Percentiles rank a stretch among this genome's conserved stretches.
Conservation (phyloP, 768 basidiomycete genomes). For the Podaxis sp. region DNA sequence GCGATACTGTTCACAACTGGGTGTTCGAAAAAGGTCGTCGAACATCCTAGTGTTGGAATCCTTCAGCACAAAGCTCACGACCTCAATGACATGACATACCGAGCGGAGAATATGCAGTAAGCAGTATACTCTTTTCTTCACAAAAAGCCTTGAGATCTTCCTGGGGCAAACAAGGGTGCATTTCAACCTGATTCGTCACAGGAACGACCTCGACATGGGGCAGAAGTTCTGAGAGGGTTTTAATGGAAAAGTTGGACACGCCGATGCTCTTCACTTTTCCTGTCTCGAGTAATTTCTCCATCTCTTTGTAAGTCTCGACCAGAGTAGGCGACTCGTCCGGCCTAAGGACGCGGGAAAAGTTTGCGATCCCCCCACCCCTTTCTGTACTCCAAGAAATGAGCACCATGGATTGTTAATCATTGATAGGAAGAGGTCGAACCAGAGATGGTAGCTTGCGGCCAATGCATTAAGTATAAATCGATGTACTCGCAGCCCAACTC, state of each 20-base stretch:
- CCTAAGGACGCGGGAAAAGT: conserved; percentile 10
- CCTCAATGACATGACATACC: conserved; percentile 16
- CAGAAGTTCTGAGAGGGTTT: conserved; percentile 34
- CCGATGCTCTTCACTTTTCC: conserved; percentile 45
- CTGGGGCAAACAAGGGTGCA: conserved; percentile 56
- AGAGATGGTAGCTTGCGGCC: conserved; percentile 16
- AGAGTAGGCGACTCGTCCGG: conserved; percentile 21
- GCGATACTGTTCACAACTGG: conserved; percentile 27
- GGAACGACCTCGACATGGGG: conserved; percentile 42
- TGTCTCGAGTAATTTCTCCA: conserved; percentile 24
- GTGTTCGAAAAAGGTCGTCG: conserved; percentile 28
- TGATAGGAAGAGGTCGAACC: not conserved
- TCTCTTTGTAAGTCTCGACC: conserved; percentile 21
- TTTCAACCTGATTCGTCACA: conserved; percentile 52
- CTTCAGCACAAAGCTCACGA: not conserved
- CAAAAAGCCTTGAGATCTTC: conserved; percentile 45
- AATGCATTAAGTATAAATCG: conserved; percentile 32
- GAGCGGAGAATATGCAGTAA: conserved; percentile 48
- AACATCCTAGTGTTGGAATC: conserved; percentile 15
- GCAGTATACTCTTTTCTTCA: conserved; percentile 39
- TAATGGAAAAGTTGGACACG: conserved; percentile 56
- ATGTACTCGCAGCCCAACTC: conserved; percentile 36
- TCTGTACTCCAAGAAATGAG: not conserved
- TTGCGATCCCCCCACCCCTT: not conserved
- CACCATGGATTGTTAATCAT: not conserved